Percentiles rank a stretch among this genome's conserved stretches.
These are phyloP conservation scores for Litsea cubeba DNA, from an alignment of 164 flowering plant species.

Conservation along the genomic window DNA sequence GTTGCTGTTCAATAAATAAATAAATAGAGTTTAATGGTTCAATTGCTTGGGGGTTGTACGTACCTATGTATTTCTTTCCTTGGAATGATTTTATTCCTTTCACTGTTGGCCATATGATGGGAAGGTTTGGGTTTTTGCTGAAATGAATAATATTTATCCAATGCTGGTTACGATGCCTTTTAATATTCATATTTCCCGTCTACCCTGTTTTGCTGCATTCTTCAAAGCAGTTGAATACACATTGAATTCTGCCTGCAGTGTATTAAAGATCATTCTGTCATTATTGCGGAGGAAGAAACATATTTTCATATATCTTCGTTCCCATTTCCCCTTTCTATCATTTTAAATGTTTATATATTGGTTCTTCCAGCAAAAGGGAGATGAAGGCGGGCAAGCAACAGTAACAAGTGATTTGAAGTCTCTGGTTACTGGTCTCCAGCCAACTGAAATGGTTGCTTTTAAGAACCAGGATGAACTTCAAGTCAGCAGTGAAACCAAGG, in stretches of 20 bases:
- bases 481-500: constrained; percentile 3
- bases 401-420: constrained; percentile 2
- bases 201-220: not conserved
- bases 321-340: not conserved
- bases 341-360: not conserved
- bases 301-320: not conserved
- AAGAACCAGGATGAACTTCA: constrained; percentile 8
- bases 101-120: not conserved
- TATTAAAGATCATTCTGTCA: not conserved
- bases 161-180: not conserved
- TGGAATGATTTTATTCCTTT: not conserved
- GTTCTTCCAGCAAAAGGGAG: constrained; percentile 6
- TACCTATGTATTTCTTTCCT: not conserved
- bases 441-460: not conserved
- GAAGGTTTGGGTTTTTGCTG: not conserved
- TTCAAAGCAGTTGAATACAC: not conserved
- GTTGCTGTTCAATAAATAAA: too few species aligned
- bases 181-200: not conserved
- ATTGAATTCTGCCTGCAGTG: not conserved
- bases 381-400: not conserved
- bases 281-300: not conserved
- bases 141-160: not conserved
- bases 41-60: not conserved
- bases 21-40: not conserved
- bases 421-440: not conserved